Percentiles rank a stretch among this genome's conserved stretches.
Conservation (phyloP, 202 grass and related monocot genomes). For the Carex arenaria region DNA sequence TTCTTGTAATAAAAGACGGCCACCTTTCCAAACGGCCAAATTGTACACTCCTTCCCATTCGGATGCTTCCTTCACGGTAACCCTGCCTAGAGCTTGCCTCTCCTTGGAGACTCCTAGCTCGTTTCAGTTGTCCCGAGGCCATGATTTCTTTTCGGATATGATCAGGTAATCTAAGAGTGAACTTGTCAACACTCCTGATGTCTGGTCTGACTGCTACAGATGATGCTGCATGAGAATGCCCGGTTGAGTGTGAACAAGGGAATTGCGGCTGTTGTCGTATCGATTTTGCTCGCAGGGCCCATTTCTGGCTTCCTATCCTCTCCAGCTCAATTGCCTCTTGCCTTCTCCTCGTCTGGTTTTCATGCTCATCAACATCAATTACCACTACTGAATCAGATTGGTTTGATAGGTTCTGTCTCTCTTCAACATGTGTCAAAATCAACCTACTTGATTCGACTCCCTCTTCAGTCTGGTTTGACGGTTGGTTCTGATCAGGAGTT, state of each 20-base stretch:
- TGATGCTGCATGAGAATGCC: slow-evolving; percentile 51
- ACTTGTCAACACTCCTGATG: slow-evolving; percentile 44
- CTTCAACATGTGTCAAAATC: neutral
- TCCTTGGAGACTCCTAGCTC: slow-evolving; percentile 45
- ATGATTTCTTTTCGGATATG: slow-evolving; percentile 54
- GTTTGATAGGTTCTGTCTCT: neutral
- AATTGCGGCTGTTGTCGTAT: slow-evolving; percentile 33
- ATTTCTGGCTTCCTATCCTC: slow-evolving; percentile 60
- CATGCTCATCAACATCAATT: slow-evolving; percentile 25
- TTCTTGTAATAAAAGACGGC: slow-evolving; percentile 62
- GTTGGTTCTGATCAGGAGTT: slow-evolving; percentile 19
- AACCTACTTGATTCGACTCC: neutral
- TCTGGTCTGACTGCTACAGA: neutral
- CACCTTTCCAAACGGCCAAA: slow-evolving; percentile 34
- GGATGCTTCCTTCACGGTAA: slow-evolving; percentile 38
- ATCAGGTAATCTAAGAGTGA: slow-evolving; percentile 80
- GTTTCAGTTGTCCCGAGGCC: slow-evolving; percentile 44
- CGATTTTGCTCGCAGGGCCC: slow-evolving; percentile 44
- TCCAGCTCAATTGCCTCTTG: slow-evolving; percentile 56
- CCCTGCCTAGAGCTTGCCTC: slow-evolving; percentile 45
- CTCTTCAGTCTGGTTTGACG: neutral
- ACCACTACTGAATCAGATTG: slow-evolving; percentile 1
- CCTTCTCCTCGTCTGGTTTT: neutral
- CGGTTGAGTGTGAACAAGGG: slow-evolving; percentile 70
- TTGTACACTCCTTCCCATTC: slow-evolving; percentile 26